Percentiles rank a stretch among this genome's conserved stretches.
Evolutionary conservation across 2,329 filamentous ascomycete genomes (phyloP).

Genomic region (Alternaria sp.): DNA sequence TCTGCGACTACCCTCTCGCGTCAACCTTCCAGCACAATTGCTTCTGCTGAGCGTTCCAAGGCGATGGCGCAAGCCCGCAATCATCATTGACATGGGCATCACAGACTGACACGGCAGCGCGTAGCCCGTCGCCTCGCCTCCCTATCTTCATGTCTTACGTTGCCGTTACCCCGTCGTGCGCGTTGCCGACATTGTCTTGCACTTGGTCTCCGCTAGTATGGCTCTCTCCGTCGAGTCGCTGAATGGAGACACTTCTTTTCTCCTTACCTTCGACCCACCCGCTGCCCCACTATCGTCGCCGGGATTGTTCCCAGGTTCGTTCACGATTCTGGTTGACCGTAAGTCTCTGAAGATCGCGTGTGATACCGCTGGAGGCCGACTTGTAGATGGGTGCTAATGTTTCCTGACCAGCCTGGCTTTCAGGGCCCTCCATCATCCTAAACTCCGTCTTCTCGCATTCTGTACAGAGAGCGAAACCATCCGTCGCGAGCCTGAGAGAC

Average conservation of each 20-base stretch:
- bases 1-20: conserved; percentile 13
- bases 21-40: conserved; percentile 11
- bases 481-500: conserved; percentile 63
- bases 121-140: background rate
- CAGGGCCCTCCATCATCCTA: conserved; percentile 65
- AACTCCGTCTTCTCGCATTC: conserved; percentile 67
- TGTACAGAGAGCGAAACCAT: conserved; percentile 61
- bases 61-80: conserved; percentile 4
- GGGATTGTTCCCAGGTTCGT: conserved; percentile 56
- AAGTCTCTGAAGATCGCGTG: background rate
- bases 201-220: conserved; percentile 53
- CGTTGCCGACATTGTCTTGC: conserved; percentile 1
- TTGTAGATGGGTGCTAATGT: conserved; percentile 4
- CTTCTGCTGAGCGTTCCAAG: conserved; percentile 3
- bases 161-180: conserved; percentile 1
- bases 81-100: conserved; percentile 12
- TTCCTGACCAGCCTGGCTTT: conserved; percentile 62
- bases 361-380: background rate
- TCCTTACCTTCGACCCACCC: conserved; percentile 66
- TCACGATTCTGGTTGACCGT: conserved; percentile 72
- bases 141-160: conserved; percentile 3
- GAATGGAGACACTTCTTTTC: conserved; percentile 69
- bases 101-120: conserved; percentile 9
- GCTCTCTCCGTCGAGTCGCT: conserved; percentile 68
- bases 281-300: conserved; percentile 50